These are phyloP conservation scores for Centella asiatica DNA, from an alignment of 129 eudicot genomes.

Conservation along the genomic window DNA sequence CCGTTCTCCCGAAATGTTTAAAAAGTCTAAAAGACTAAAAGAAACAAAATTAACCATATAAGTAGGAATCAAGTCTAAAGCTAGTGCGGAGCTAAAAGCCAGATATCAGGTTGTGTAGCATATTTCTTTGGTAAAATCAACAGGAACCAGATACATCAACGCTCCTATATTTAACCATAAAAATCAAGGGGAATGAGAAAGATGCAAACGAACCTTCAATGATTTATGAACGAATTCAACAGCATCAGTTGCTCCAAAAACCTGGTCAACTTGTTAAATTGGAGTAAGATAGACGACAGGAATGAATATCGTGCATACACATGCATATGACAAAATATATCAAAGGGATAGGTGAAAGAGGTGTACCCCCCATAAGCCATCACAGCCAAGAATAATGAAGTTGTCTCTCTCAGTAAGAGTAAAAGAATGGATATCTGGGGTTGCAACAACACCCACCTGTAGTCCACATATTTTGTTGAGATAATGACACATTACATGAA, in stretches of 20 bases:
- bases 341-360: background rate
- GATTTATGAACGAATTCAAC: conserved; percentile 56
- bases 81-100: background rate
- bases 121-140: background rate
- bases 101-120: background rate
- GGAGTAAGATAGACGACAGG: conserved; percentile 1
- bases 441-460: conserved; percentile 70
- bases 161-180: background rate
- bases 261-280: conserved; percentile 19
- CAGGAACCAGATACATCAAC: background rate
- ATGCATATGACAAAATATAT: background rate
- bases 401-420: conserved; percentile 58
- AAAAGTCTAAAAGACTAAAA: too few species aligned
- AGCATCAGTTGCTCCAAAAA: conserved; percentile 68
- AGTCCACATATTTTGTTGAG: conserved; percentile 1
- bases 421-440: conserved; percentile 63
- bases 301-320: background rate
- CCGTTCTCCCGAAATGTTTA: too few species aligned
- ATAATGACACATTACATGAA: conserved; percentile 6
- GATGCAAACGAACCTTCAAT: conserved; percentile 33
- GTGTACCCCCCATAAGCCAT: conserved; percentile 76
- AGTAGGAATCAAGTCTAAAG: background rate
- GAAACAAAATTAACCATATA: background rate
- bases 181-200: background rate
- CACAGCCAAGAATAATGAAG: conserved; percentile 68